These are phyloP conservation scores for Sarcodon sp. DNA, from an alignment of 768 basidiomycete genomes.

Conservation along the genomic window DNA sequence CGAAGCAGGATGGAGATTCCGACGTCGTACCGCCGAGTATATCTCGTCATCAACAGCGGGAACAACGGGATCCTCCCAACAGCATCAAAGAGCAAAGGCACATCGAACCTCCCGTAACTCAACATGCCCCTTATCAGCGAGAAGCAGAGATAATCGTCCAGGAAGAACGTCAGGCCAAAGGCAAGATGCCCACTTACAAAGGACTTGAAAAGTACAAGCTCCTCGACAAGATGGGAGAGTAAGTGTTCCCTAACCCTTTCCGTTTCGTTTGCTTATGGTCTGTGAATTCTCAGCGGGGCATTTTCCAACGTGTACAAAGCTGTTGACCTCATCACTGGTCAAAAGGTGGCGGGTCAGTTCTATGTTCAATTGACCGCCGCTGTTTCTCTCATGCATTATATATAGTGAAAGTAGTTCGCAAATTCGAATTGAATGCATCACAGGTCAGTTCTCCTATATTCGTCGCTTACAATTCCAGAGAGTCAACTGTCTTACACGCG, in stretches of 20 bases:
- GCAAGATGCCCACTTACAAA: constrained; percentile 74
- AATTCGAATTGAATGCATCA: constrained; percentile 79
- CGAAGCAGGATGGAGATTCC: constrained; percentile 9
- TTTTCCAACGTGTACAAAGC: constrained; percentile 99
- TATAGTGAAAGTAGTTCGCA: constrained; percentile 87
- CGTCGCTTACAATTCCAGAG: constrained; percentile 9
- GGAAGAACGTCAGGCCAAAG: constrained; percentile 61
- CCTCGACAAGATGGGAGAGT: constrained; percentile 90
- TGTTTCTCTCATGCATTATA: neutral
- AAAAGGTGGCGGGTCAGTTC: constrained; percentile 69
- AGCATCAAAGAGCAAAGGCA: constrained; percentile 12
- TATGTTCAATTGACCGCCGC: neutral
- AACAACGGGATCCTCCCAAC: constrained; percentile 22
- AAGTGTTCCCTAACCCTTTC: constrained; percentile 20
- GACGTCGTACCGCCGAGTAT: constrained; percentile 6
- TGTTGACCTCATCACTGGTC: constrained; percentile 55
- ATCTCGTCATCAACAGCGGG: constrained; percentile 15
- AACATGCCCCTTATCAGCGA: constrained; percentile 19
- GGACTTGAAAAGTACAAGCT: constrained; percentile 75
- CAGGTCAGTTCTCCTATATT: constrained; percentile 55
- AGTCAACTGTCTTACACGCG: constrained; percentile 9
- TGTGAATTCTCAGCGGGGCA: constrained; percentile 48
- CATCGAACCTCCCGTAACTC: neutral
- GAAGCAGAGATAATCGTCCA: constrained; percentile 57
- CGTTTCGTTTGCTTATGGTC: neutral